Evolutionary conservation across 2,329 filamentous ascomycete species (phyloP).

Genomic region (Verticillium dahliae): DNA sequence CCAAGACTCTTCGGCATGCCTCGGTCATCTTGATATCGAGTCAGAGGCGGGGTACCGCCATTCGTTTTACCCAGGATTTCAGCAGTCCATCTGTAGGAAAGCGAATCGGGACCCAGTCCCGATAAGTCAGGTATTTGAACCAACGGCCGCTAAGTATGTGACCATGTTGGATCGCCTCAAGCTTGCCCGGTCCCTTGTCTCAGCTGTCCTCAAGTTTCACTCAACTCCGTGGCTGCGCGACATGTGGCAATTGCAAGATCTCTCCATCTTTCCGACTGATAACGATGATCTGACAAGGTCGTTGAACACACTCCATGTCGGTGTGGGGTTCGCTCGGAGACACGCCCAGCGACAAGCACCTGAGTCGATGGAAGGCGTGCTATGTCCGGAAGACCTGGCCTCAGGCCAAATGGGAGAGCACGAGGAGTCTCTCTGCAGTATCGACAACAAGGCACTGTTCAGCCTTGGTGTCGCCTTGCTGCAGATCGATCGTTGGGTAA

Average conservation of each 20-base stretch:
- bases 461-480: conserved; percentile 19
- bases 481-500: conserved; percentile 17
- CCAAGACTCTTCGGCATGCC: background rate
- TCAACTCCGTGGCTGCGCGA: conserved; percentile 4
- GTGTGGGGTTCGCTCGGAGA: background rate
- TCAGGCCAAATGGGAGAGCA: conserved; percentile 4
- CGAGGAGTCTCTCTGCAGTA: conserved; percentile 8
- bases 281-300: background rate
- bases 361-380: background rate
- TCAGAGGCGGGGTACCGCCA: background rate
- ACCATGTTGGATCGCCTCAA: background rate
- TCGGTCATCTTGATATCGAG: conserved; percentile 1
- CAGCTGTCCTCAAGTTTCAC: conserved; percentile 4
- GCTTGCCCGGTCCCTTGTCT: background rate
- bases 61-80: conserved; percentile 1
- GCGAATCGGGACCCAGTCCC: background rate
- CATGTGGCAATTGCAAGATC: conserved; percentile 3
- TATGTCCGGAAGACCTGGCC: background rate
- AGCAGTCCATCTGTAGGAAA: background rate
- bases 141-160: background rate
- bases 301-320: conserved; percentile 1
- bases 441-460: conserved; percentile 17
- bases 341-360: background rate
- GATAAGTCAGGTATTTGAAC: background rate
- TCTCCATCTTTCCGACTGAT: conserved; percentile 3